These are phyloP conservation scores for Verticillium nonalfalfae DNA, from an alignment of 2,329 filamentous ascomycete genomes.

Conservation along the genomic window DNA sequence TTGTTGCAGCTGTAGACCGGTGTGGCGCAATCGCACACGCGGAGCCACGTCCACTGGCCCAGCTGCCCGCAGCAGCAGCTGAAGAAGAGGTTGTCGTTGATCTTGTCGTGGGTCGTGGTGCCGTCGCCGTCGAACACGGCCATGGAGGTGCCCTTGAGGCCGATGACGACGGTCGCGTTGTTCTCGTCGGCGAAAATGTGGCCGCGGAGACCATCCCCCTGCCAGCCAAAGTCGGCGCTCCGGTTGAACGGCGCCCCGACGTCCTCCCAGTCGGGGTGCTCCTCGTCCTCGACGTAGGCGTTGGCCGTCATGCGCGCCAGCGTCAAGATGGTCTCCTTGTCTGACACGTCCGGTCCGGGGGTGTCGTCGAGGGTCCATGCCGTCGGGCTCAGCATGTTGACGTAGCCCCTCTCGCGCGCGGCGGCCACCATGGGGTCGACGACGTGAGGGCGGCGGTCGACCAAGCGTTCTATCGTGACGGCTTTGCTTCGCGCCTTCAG, in stretches of 20 bases:
- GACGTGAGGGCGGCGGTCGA: constrained; percentile 67
- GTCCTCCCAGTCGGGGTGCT: constrained; percentile 74
- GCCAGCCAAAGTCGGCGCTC: constrained; percentile 88
- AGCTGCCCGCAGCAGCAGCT: constrained; percentile 96
- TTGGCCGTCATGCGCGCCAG: constrained; percentile 86
- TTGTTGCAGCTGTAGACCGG: constrained; percentile 86
- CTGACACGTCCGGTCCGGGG: constrained; percentile 71
- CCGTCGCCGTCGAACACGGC: constrained; percentile 96
- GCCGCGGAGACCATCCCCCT: constrained; percentile 78
- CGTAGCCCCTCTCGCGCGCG: constrained; percentile 61
- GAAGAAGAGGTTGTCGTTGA: constrained; percentile 97
- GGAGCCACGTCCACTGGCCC: constrained; percentile 81
- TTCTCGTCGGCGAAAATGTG: constrained; percentile 85
- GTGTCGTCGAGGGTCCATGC: constrained; percentile 82
- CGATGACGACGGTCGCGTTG: constrained; percentile 85
- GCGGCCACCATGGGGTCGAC: constrained; percentile 75
- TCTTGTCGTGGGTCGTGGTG: constrained; percentile 94
- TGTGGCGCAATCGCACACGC: constrained; percentile 89
- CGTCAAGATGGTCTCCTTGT: constrained; percentile 76
- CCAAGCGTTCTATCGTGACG: constrained; percentile 71
- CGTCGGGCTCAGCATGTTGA: constrained; percentile 60
- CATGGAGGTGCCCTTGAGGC: constrained; percentile 82
- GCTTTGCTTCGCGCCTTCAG: constrained; percentile 59
- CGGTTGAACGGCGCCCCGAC: constrained; percentile 76
- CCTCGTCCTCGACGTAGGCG: constrained; percentile 73